Evolutionary conservation across 2,329 filamentous ascomycete species (phyloP).

Genomic region (Colletotrichum agaves): DNA sequence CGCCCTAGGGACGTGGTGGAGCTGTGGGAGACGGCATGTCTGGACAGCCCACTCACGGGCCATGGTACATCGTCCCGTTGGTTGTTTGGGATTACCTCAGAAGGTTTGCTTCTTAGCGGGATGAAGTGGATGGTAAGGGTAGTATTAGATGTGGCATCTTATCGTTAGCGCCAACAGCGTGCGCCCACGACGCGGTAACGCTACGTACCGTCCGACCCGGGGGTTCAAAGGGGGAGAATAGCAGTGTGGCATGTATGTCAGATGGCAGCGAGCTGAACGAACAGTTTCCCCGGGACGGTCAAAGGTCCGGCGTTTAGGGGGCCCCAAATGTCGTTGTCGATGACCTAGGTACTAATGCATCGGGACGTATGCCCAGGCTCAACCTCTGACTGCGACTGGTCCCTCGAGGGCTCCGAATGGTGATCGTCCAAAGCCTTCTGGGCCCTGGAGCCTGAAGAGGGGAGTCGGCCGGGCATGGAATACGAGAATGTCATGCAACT

Average conservation of each 20-base stretch:
- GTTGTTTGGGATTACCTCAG: constrained; percentile 14
- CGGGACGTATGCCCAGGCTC: constrained; percentile 30
- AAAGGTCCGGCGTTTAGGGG: constrained; percentile 1
- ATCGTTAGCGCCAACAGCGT: constrained; percentile 18
- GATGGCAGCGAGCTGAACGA: constrained; percentile 18
- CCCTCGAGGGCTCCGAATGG: background rate
- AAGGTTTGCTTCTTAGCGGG: background rate
- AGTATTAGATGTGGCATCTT: background rate
- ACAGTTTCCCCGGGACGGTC: background rate
- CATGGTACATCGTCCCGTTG: constrained; percentile 23
- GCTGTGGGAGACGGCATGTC: constrained; percentile 7
- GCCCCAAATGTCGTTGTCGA: background rate
- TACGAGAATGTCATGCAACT: constrained; percentile 33
- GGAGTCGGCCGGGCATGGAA: constrained; percentile 23
- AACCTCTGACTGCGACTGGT: constrained; percentile 5
- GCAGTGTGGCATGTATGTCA: constrained; percentile 8
- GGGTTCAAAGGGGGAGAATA: background rate
- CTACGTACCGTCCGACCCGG: constrained; percentile 1
- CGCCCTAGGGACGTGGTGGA: background rate
- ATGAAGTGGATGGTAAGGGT: background rate
- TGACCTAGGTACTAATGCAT: constrained; percentile 19
- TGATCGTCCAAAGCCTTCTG: constrained; percentile 23
- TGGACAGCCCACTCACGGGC: constrained; percentile 24
- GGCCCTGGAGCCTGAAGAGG: background rate
- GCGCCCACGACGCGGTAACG: constrained; percentile 10